These are phyloP conservation scores for Clarireedia homoeocarpa DNA, from an alignment of 2,329 filamentous ascomycete species.

Conservation along the genomic window DNA sequence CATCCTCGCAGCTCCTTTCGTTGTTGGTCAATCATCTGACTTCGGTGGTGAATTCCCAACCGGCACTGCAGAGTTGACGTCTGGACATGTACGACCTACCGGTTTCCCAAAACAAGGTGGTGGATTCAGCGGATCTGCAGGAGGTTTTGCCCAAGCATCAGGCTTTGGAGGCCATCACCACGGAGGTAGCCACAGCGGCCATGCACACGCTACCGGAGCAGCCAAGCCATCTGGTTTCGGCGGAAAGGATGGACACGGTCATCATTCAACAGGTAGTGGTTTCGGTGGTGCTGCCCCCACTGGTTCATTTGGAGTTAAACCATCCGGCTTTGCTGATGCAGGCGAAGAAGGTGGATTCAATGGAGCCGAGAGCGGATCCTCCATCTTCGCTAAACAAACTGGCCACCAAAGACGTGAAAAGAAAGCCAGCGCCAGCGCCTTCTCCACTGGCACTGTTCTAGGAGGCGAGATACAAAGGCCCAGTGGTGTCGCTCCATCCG, in stretches of 20 bases:
- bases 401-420: slow-evolving; percentile 5
- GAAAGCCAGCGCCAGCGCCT: neutral
- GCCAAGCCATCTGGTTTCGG: neutral
- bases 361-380: neutral
- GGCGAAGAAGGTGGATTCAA: neutral
- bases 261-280: neutral
- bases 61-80: neutral
- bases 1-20: neutral
- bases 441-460: neutral
- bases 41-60: neutral
- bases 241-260: neutral
- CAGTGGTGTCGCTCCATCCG: neutral
- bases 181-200: neutral
- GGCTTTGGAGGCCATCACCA: neutral
- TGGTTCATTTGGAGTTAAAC: neutral
- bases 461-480: neutral
- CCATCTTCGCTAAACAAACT: neutral
- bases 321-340: neutral
- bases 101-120: neutral
- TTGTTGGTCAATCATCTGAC: neutral
- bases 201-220: neutral
- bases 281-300: neutral
- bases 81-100: neutral
- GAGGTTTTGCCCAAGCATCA: neutral
- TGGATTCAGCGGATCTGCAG: neutral